Conservation (phyloP, 441 rosid genomes). For the Populus trichocarpa region DNA sequence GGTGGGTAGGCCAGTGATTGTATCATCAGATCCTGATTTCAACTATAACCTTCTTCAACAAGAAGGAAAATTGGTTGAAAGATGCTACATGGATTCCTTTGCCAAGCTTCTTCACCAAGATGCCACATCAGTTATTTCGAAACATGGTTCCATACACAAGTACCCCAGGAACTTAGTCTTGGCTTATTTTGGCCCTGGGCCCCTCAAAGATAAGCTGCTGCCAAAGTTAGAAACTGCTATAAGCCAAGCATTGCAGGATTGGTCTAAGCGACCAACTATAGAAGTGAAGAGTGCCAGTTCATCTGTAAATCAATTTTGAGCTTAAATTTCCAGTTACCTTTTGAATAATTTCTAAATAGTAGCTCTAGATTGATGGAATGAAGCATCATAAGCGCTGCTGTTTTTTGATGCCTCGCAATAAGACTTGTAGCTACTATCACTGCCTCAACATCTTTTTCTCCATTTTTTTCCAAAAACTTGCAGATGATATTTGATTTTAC, state of each 20-base stretch:
- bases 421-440: too few species aligned
- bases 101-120: slow-evolving; percentile 13
- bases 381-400: too few species aligned
- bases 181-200: slow-evolving; percentile 10
- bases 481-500: slow-evolving; percentile 23
- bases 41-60: slow-evolving; percentile 23
- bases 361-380: too few species aligned
- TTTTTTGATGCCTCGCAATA: too few species aligned
- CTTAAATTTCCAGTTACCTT: too few species aligned
- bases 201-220: slow-evolving; percentile 14
- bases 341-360: too few species aligned
- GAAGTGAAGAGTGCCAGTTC: not conserved
- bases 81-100: slow-evolving; percentile 26
- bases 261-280: slow-evolving; percentile 10
- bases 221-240: slow-evolving; percentile 1
- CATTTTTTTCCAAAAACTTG: not conserved
- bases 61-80: slow-evolving; percentile 24
- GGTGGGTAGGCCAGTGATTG: slow-evolving; percentile 19
- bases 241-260: not conserved
- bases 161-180: slow-evolving; percentile 3
- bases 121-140: not conserved
- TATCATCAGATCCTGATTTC: slow-evolving; percentile 24
- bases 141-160: slow-evolving; percentile 5
- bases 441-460: too few species aligned
- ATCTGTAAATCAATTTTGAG: slow-evolving; percentile 3